phyloP scores from a whole-genome alignment of 1,284 basidiomycete genomes.

The Mixia osmundae region DNA sequence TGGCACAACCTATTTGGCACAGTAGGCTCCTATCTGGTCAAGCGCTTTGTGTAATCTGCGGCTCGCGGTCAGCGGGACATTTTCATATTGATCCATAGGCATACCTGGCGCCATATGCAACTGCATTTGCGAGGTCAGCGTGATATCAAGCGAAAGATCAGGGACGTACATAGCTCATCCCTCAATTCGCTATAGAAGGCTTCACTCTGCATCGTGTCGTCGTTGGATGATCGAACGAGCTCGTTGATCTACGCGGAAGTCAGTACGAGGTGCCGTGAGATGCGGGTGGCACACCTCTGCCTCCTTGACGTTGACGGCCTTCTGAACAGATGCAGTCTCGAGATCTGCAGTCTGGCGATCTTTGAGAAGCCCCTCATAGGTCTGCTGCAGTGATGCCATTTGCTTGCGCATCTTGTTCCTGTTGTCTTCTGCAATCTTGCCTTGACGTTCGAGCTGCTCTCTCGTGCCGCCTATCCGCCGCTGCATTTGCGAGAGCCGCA shows the following conservation, averaged over 20 bases:
- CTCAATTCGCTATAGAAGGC: conserved; percentile 5
- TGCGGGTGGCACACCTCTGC: not conserved
- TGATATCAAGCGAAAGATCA: not conserved
- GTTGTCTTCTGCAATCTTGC: conserved; percentile 2
- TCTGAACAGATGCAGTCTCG: conserved; percentile 5
- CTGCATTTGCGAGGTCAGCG: not conserved
- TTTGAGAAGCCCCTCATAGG: conserved; percentile 6
- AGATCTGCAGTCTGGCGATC: conserved; percentile 2
- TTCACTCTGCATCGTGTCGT: conserved; percentile 3
- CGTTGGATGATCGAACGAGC: conserved; percentile 3
- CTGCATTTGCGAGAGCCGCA: conserved; percentile 6
- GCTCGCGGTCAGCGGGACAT: no score
- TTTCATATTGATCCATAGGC: not conserved
- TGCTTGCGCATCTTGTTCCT: conserved; percentile 5
- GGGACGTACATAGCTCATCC: conserved; percentile 8
- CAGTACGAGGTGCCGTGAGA: not conserved
- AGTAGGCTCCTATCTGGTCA: conserved; percentile 4
- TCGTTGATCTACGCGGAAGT: conserved; percentile 6
- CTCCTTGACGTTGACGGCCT: conserved; percentile 7
- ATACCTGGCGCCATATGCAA: conserved; percentile 8
- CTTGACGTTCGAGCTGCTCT: conserved; percentile 7
- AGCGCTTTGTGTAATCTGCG: conserved; percentile 9
- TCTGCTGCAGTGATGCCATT: conserved; percentile 7
- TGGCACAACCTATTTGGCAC: no score
- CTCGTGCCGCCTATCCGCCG: conserved; percentile 3